Evolutionary conservation across 2,329 filamentous ascomycete species (phyloP), one percentile per base, ranked within the genome.

Genomic region (Cladosporium austrohemisphaericum): DNA sequence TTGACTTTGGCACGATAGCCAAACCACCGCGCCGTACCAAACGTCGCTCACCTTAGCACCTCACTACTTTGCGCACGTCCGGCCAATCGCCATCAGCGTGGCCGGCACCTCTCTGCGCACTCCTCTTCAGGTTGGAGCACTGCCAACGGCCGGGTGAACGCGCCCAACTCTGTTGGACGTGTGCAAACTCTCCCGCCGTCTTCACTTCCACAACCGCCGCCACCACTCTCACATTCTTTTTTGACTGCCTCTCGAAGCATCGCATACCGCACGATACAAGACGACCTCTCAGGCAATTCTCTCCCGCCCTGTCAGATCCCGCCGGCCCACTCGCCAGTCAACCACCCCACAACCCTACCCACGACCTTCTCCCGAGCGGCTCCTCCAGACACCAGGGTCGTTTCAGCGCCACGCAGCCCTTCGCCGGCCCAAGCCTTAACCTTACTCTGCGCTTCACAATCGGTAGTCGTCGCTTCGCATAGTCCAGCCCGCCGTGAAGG

Each of bases 111-210:
- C 22, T 19, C 29, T 45, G 41, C 41, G 25, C 7, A 7, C 16
- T 45, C 31, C 31, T 45, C 41, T 25, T 45, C 29, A 35, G 41
- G 41, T 36, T 36, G 19, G 41, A 45, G 41, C 41, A 23, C 41
- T 44, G 4, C 11, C 29, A 22, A 31, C 35, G 19, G 35, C 35
- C 10, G 32, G 20, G 32, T 19, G 6, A 13, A 40, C 14, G 37
- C 23, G 25, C 4, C 14, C 32, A 8, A 35, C 32, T 16, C 23
- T 28, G 20, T 13, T 16, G 16, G n/a, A 14, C 22, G 20, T 40
- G 36, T 40, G 36, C 36, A 25, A 40, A 26, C 36, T 13, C 2
- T 9, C n/a, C 23, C 11, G 23, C 14, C 11, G 13, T 28, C 37
- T 19, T 10, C 23, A 25, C 11, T 26, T n/a, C 16, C 36, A 23